Conservation (phyloP, 2,329 filamentous ascomycete species). For the Claviceps maximensis region DNA sequence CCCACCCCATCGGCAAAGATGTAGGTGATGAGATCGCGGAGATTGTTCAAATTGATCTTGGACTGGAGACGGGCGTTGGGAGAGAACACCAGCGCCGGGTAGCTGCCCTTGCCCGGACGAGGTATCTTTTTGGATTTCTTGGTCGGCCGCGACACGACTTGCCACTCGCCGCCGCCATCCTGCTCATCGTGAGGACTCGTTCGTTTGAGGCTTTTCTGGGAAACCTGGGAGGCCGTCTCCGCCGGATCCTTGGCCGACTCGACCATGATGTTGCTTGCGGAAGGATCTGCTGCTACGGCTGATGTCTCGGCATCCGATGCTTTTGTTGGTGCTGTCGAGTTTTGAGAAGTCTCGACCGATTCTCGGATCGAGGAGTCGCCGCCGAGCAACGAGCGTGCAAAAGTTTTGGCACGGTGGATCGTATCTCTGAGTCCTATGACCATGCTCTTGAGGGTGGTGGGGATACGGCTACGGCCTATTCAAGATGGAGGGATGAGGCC, state of each 20-base stretch:
- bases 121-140: slow-evolving; percentile 52
- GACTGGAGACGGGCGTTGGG: slow-evolving; percentile 43
- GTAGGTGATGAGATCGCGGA: slow-evolving; percentile 52
- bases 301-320: background rate
- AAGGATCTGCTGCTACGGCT: background rate
- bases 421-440: slow-evolving; percentile 8
- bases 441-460: slow-evolving; percentile 4
- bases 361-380: slow-evolving; percentile 3
- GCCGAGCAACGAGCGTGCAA: slow-evolving; percentile 7
- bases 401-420: slow-evolving; percentile 9
- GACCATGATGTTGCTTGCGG: slow-evolving; percentile 5
- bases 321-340: background rate
- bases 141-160: slow-evolving; percentile 37
- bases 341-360: background rate
- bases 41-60: slow-evolving; percentile 47
- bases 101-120: slow-evolving; percentile 40
- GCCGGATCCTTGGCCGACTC: slow-evolving; percentile 5
- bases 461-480: background rate
- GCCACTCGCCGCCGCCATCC: slow-evolving; percentile 34
- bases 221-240: slow-evolving; percentile 14
- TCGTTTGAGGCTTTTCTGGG: slow-evolving; percentile 33
- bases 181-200: slow-evolving; percentile 28
- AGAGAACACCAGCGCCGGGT: slow-evolving; percentile 47
- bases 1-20: slow-evolving; percentile 52
- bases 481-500: background rate